Evolutionary conservation across 305 asterid species (phyloP), one percentile per base, ranked within the genome.

Genomic region (Fraxinus platypoda): DNA sequence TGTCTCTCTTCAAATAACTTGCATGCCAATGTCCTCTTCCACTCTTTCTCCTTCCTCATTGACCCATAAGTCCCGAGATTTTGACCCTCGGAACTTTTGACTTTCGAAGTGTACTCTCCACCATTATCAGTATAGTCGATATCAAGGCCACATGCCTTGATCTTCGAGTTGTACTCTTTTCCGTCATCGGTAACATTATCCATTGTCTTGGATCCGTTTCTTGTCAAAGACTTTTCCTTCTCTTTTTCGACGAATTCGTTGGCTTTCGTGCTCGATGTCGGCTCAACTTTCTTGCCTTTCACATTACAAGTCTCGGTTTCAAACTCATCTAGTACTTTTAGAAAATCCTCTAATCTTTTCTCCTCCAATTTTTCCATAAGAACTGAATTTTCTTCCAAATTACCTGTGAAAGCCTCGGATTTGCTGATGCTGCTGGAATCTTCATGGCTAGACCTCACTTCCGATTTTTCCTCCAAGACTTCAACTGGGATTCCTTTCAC

Each of bases 1-100:
- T 89, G 90, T 75, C 97, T 76, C 46, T 94, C 99, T 81, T 94
- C 98, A 77, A 91, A 94, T 13, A 95, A 85, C 77, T 91, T 95
- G 85, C 98, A 88, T 4, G 97, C 98, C 25, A 94, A 72, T 4
- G 98, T 95, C 86, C 98, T 87, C 75, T 90, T 92, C 98, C 98
- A 94, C 64, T 93, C 98, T 31, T 90, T 94, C 72, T 92, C 96
- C 87, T 87, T 90, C 86, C 97, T 94, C 95, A 88, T 92, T 30
- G 97, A 93, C 52, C 97, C 99, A 31, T 85, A 86, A 68, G 74
- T 68, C 37, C 38, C 74, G 3, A 68, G 74, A 26, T 68, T 68
- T 68, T 68, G 74, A 28, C 28, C 31, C 9, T 26, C 8, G 38
- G 21, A 5, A 68, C 21, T 68, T 68, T 68, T 28, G 38, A 68